Percentiles rank a stretch among this genome's conserved stretches.
Conservation (phyloP, 164 flowering plant genomes). For the Pachysandra terminalis region DNA sequence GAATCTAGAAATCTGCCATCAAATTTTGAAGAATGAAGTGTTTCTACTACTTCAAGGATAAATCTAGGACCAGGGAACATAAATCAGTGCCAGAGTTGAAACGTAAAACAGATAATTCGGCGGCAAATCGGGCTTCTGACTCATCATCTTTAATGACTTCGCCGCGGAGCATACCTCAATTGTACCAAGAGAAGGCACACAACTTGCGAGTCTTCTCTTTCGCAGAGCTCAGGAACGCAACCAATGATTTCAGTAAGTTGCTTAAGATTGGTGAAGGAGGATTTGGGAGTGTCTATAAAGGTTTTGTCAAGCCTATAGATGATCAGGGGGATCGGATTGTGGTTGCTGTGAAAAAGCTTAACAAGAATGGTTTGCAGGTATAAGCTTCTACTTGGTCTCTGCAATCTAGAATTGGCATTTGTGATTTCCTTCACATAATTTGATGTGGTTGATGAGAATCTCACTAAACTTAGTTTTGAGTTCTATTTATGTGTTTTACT, state of each 20-base stretch:
- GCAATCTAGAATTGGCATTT: too few species aligned
- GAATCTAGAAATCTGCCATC: neutral
- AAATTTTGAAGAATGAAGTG: too few species aligned
- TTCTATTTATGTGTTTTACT: too few species aligned
- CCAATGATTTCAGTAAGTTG: slow-evolving; percentile 57
- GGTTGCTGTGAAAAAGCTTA: too few species aligned
- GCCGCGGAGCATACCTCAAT: slow-evolving; percentile 39
- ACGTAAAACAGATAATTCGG: slow-evolving; percentile 26
- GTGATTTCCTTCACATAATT: too few species aligned
- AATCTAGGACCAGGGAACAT: slow-evolving; percentile 22
- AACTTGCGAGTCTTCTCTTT: too few species aligned
- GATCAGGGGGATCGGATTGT: slow-evolving; percentile 50
- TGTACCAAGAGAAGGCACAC: too few species aligned
- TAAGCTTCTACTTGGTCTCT: slow-evolving; percentile 7
- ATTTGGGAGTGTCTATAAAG: too few species aligned
- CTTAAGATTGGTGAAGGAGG: too few species aligned
- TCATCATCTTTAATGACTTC: slow-evolving; percentile 43
- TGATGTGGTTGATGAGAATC: too few species aligned
- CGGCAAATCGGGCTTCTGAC: slow-evolving; percentile 21
- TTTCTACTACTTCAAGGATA: slow-evolving; percentile 49
- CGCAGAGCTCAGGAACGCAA: slow-evolving; percentile 56
- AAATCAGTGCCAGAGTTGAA: slow-evolving; percentile 51
- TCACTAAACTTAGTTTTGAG: too few species aligned
- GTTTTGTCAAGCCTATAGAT: slow-evolving; percentile 38
- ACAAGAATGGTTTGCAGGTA: too few species aligned